phyloP scores from a whole-genome alignment of 176 grass and related monocot genomes.

The Eleusine indica region DNA sequence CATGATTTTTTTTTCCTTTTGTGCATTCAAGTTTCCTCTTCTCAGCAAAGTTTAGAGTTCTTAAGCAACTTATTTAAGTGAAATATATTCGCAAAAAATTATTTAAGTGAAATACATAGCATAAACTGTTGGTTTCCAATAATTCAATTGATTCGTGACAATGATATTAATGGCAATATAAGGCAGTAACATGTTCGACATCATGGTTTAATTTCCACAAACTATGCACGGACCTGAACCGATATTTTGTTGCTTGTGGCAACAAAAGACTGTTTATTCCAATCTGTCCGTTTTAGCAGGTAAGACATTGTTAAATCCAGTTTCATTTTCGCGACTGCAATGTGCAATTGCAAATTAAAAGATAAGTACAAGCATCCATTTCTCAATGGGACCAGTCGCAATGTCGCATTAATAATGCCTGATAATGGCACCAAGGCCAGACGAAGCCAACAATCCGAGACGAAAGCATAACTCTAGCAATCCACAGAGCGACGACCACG shows the following conservation, averaged over 20 bases:
- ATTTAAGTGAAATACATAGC: too few relatives aligned
- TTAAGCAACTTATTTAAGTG: too few relatives aligned
- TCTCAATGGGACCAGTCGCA: background rate
- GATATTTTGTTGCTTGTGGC: background rate
- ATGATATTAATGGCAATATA: too few relatives aligned
- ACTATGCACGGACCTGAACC: too few relatives aligned
- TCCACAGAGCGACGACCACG: background rate
- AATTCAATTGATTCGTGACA: too few relatives aligned
- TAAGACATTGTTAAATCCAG: slow-evolving; percentile 3
- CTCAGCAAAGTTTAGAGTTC: too few relatives aligned
- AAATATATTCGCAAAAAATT: too few relatives aligned
- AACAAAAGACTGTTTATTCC: background rate
- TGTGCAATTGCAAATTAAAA: slow-evolving; percentile 16
- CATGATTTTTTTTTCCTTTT: too few relatives aligned
- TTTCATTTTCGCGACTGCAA: background rate
- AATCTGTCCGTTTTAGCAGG: background rate
- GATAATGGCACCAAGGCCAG: background rate
- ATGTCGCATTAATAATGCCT: slow-evolving; percentile 11
- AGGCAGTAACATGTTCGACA: too few relatives aligned
- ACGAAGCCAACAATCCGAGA: background rate
- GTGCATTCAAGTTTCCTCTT: too few relatives aligned
- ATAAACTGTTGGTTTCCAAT: too few relatives aligned
- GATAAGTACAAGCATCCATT: background rate
- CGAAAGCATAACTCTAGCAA: background rate
- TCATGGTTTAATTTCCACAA: too few relatives aligned